Evolutionary conservation across 2,329 filamentous ascomycete species (phyloP), one percentile per base, ranked within the genome.

Genomic region (Ambrosiella beaveri): DNA sequence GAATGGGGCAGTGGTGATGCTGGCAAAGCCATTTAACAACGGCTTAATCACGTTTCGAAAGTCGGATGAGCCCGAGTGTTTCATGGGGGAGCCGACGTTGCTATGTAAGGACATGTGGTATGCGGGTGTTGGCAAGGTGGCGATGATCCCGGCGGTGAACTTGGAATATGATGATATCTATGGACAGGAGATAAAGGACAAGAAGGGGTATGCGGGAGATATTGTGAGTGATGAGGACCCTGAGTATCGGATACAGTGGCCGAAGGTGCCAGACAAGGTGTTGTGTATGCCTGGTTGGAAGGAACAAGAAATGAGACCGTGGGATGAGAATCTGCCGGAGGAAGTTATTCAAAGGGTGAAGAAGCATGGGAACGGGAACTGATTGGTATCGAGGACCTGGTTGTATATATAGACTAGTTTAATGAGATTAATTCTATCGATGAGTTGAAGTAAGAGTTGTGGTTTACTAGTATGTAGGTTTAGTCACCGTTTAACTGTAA

Each of bases 91-190:
- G 64, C 76, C 78, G 1, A 71, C 73, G 57, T 64, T 80, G 9
- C 75, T 81, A 49, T 76, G 75, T 62, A 81, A 80, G 59, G 78
- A 82, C 61, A 58, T 81, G 63, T 82, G 78, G 75, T 69, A 63
- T 12, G 62, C 65, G 4, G 75, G 75, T 1, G 72, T 71, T 60
- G 70, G 73, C 11, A 77, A 72, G 62, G 77, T 81, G 61, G 77
- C 78, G 0, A 75, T 79, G 0, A 70, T 81, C 8, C 78, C 79
- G 0, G 71, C 70, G 2, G 72, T 82, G 2, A 80, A 78, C 62
- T 65, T 82, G 1, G 77, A 74, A 60, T 81, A 82, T 63, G 71
- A 71, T 2, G 68, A 78, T 61, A 69, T 73, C 1, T 68, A 67
- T 2, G 74, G 69, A 1, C 66, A 63, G 53, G 65, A 65, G 58